Evolutionary conservation across 1,284 basidiomycete species (phyloP).

Genomic region (Apiotrichum brassicae): DNA sequence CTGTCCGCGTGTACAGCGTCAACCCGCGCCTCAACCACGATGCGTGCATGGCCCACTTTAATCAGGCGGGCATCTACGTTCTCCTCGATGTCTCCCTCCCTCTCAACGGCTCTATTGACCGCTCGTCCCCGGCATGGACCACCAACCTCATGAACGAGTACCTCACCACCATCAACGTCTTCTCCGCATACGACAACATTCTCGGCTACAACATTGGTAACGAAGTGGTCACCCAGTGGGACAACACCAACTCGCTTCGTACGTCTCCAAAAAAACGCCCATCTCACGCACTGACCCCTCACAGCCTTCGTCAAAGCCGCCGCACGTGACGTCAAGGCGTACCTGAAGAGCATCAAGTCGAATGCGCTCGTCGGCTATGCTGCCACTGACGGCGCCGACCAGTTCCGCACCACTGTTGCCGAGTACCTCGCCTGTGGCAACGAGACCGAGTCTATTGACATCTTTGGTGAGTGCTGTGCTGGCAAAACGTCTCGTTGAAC

Average conservation of each 20-base stretch:
- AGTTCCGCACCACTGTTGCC: conserved; percentile 65
- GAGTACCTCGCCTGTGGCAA: conserved; percentile 76
- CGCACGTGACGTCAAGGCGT: conserved; percentile 78
- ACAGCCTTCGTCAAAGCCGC: conserved; percentile 79
- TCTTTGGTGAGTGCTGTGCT: conserved; percentile 76
- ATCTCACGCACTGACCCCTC: conserved; percentile 1
- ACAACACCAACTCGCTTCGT: conserved; percentile 59
- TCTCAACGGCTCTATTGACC: conserved; percentile 78
- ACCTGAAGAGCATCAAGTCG: conserved; percentile 64
- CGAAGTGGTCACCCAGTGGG: conserved; percentile 63
- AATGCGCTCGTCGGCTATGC: conserved; percentile 74
- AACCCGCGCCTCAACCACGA: conserved; percentile 76
- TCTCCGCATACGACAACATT: conserved; percentile 75
- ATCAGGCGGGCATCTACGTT: conserved; percentile 75
- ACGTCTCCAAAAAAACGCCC: conserved; percentile 13
- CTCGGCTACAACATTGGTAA: conserved; percentile 80
- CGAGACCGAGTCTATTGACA: conserved; percentile 64
- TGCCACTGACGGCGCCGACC: conserved; percentile 66
- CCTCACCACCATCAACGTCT: conserved; percentile 66
- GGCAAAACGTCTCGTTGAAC: neutral
- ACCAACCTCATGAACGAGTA: conserved; percentile 76
- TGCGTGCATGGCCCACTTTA: conserved; percentile 71
- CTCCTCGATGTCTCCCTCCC: conserved; percentile 83
- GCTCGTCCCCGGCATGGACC: conserved; percentile 68
- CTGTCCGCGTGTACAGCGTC: conserved; percentile 78